phyloP scores from a whole-genome alignment of 1,139 yeast species.

The Candida labiduridarum region DNA sequence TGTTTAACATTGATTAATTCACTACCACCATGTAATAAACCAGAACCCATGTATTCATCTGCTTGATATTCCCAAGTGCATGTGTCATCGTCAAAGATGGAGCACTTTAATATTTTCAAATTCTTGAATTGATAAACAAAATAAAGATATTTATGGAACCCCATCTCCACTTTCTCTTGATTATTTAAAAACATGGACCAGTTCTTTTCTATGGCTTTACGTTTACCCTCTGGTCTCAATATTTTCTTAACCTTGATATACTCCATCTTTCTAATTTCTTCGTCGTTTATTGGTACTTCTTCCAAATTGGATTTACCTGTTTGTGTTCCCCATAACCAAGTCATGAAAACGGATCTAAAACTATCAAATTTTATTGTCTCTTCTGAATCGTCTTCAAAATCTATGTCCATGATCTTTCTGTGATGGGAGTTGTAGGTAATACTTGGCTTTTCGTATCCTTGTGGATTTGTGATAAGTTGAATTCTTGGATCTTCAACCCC shows the following conservation, averaged over 20 bases:
- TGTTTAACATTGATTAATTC: slow-evolving; percentile 23
- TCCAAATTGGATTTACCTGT: slow-evolving; percentile 33
- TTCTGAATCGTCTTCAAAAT: slow-evolving; percentile 1
- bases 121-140: slow-evolving; percentile 31
- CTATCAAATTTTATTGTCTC: slow-evolving; percentile 15
- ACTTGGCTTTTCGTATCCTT: slow-evolving; percentile 41
- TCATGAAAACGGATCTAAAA: slow-evolving; percentile 27
- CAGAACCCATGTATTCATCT: slow-evolving; percentile 21
- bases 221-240: slow-evolving; percentile 17
- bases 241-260: slow-evolving; percentile 33
- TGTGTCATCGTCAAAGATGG: slow-evolving; percentile 16
- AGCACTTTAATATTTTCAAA: slow-evolving; percentile 28
- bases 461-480: slow-evolving; percentile 29
- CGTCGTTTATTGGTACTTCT: slow-evolving; percentile 16
- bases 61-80: slow-evolving; percentile 12
- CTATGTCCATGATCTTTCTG: slow-evolving; percentile 20
- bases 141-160: slow-evolving; percentile 22
- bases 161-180: slow-evolving; percentile 8
- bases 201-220: slow-evolving; percentile 23
- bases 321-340: slow-evolving; percentile 40
- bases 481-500: slow-evolving; percentile 49
- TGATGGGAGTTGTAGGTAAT: slow-evolving; percentile 37
- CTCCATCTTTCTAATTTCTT: slow-evolving; percentile 16
- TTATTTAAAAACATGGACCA: slow-evolving; percentile 14
- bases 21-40: slow-evolving; percentile 35